phyloP scores from a whole-genome alignment of 2,329 filamentous ascomycete species.

The Pestalotiopsis sp. region DNA sequence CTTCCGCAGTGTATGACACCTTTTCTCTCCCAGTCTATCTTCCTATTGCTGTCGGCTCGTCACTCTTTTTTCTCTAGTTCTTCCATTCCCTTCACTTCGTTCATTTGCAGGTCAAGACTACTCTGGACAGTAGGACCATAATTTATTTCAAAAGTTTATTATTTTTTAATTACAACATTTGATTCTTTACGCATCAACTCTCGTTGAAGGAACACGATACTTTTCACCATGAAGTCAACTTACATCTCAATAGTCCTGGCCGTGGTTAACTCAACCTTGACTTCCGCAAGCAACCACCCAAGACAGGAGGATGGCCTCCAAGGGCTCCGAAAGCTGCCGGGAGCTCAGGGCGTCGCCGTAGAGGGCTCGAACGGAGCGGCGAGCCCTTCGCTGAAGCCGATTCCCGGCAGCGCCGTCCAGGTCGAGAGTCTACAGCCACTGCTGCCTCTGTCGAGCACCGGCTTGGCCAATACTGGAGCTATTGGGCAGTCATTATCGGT shows the following conservation, averaged over 20 bases:
- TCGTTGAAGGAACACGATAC: neutral
- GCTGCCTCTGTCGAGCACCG: constrained; percentile 3
- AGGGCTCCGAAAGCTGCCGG: neutral
- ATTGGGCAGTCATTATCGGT: neutral
- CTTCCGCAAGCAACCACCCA: neutral
- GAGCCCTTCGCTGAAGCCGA: neutral
- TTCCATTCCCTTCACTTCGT: neutral
- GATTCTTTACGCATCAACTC: neutral
- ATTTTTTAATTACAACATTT: neutral
- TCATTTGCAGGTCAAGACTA: constrained; percentile 17
- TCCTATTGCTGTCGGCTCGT: neutral
- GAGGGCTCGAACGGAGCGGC: neutral
- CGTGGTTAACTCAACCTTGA: neutral
- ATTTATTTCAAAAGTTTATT: neutral
- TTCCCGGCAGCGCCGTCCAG: constrained; percentile 9
- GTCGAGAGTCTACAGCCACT: constrained; percentile 5
- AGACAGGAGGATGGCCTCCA: neutral
- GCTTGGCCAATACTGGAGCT: neutral
- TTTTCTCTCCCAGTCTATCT: constrained; percentile 1
- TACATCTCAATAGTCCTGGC: constrained; percentile 9
- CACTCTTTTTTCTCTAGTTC: constrained; percentile 1
- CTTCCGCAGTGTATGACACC: neutral
- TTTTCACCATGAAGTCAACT: neutral
- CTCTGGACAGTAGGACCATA: constrained; percentile 12
- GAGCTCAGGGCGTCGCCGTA: constrained; percentile 2